Base-by-base conservation (phyloP, 208 protist genomes). In the Herpetomonas tarakana region DNA sequence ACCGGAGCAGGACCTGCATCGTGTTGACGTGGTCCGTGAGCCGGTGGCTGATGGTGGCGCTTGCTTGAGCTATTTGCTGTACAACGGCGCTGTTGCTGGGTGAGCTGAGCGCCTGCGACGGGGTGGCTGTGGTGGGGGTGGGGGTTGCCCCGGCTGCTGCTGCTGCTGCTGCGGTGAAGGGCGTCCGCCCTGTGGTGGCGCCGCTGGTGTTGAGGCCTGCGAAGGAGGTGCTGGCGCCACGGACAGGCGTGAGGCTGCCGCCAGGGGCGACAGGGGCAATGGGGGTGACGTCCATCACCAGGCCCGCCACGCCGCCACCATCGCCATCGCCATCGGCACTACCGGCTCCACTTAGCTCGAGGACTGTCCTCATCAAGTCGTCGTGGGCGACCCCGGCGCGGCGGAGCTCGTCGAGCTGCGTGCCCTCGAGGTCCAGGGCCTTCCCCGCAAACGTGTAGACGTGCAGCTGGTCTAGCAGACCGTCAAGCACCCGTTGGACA, bases 21-120 rank as follows among this genome's bases (percentile, higher is more conserved):
- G 81, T 79, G 16, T 58, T 62, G 35, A 76, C 44, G 65, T 88
- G 84, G 1, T 85, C 71, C 49, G 72, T 60, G 2, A 83, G 39
- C 2, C 78, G 76, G 31, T 83, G 71, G 14, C 62, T 57, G 52
- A 78, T 78, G 9, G 81, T 91, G 26, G 50, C 39, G 35, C 66
- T 75, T 21, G 57, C 58, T 11, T 72, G 74, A 38, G 44, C 22
- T 21, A 82, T 68, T 27, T 82, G 71, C 62, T 83, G 65, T 25
- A 78, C 53, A 31, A 68, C 26, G 26, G 62, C 44, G 28, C 54
- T 66, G 62, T 76, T 61, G 4, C 56, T 53, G 18, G 66, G 16
- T 6, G 65, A 39, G 51, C 27, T 61, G 38, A 54, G 56, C 12
- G 9, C 28, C 50, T 57, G 56, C 46, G 38, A 45, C 9, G 26